phyloP scores from a whole-genome alignment of 345 rosid genomes.

The Rhodamnia argentea region DNA sequence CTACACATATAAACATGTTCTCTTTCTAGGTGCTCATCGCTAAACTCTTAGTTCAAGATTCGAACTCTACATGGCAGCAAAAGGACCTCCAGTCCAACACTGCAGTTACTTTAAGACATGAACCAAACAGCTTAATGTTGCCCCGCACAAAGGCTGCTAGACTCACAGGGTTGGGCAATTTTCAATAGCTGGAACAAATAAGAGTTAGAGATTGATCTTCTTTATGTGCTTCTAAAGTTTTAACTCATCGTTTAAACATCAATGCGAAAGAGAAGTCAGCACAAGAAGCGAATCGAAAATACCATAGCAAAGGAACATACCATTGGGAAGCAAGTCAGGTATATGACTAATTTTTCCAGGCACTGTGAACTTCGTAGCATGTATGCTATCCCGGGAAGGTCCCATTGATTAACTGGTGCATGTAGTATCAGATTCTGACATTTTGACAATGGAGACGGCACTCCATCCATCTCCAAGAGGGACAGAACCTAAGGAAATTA shows the following conservation, averaged over 20 bases:
- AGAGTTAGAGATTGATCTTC: not conserved
- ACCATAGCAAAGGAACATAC: not conserved
- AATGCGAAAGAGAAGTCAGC: not conserved
- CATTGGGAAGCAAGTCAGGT: not conserved
- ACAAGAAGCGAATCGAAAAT: not conserved
- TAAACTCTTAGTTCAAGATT: not conserved
- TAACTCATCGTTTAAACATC: not conserved
- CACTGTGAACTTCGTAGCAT: not conserved
- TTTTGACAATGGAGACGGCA: not conserved
- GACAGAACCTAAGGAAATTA: not conserved
- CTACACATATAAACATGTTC: not conserved
- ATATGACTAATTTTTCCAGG: not conserved
- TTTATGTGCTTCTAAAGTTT: not conserved
- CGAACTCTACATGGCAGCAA: not conserved
- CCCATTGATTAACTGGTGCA: not conserved
- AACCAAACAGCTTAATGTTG: not conserved
- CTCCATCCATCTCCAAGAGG: not conserved
- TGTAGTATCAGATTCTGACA: not conserved
- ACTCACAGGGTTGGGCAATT: not conserved
- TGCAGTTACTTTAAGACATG: not conserved
- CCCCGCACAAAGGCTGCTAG: not conserved
- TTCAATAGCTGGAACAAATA: not conserved
- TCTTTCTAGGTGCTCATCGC: not conserved
- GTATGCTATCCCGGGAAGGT: not conserved
- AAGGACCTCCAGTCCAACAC: not conserved